Percentiles rank a stretch among this genome's conserved stretches.
Conservation (phyloP, 202 grass and related monocot genomes). For the Panicum hallii region DNA sequence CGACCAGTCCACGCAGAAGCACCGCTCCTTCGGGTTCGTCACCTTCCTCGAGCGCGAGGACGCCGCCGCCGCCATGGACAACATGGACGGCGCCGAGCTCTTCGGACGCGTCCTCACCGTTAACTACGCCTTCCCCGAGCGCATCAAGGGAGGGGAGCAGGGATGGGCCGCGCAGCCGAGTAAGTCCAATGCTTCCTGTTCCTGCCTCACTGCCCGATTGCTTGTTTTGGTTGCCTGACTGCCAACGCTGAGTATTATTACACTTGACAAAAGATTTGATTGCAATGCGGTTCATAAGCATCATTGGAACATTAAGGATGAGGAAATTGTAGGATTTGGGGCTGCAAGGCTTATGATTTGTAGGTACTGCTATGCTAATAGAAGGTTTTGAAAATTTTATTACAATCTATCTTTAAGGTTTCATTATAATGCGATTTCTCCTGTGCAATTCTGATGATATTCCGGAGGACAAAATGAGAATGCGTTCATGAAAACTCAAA, state of each 20-base stretch:
- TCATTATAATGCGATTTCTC: background rate
- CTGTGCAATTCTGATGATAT: background rate
- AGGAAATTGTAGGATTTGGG: background rate
- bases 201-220: background rate
- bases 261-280: background rate
- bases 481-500: background rate
- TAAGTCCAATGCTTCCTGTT: slow-evolving; percentile 28
- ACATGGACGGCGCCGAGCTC: slow-evolving; percentile 97
- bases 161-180: slow-evolving; percentile 97
- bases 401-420: background rate
- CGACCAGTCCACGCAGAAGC: slow-evolving; percentile 96
- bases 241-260: background rate
- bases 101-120: slow-evolving; percentile 94
- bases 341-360: background rate
- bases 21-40: slow-evolving; percentile 97
- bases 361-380: background rate
- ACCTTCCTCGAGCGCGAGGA: slow-evolving; percentile 98
- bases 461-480: background rate
- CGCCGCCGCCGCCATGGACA: slow-evolving; percentile 92
- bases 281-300: background rate
- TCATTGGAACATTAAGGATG: background rate
- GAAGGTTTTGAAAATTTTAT: background rate
- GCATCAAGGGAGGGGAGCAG: slow-evolving; percentile 98
- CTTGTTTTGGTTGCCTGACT: background rate
- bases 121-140: slow-evolving; percentile 96